Conservation (phyloP, 495 filamentous ascomycete genomes). For the Hypoxylon perforatum region DNA sequence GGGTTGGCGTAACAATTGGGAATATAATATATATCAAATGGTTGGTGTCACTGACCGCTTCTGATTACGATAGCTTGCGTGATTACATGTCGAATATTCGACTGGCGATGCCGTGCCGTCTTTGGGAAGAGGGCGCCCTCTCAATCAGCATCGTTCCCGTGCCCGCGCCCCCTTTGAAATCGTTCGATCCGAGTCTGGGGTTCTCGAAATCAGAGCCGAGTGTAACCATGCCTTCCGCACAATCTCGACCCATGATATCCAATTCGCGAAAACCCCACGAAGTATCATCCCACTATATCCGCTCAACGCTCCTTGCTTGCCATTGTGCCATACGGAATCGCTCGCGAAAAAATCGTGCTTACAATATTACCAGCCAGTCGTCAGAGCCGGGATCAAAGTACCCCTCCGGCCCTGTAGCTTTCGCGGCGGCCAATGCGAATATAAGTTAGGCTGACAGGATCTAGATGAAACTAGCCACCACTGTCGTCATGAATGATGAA, state of each 20-base stretch:
- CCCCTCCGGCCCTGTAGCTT: constrained; percentile 12
- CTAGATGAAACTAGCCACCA: constrained; percentile 30
- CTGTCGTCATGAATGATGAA: constrained; percentile 40
- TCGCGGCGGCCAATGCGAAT: constrained; percentile 21
- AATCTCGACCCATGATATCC: constrained; percentile 30
- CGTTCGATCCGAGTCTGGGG: constrained; percentile 33
- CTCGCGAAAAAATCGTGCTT: constrained; percentile 32
- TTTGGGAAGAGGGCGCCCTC: background rate
- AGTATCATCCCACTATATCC: constrained; percentile 35
- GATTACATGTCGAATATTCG: constrained; percentile 41
- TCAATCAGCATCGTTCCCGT: constrained; percentile 32
- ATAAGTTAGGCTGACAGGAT: constrained; percentile 11
- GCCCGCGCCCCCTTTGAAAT: constrained; percentile 4
- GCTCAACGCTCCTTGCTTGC: constrained; percentile 16
- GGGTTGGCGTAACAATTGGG: constrained; percentile 37
- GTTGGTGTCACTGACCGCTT: constrained; percentile 23
- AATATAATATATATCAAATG: constrained; percentile 19
- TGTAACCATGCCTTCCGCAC: constrained; percentile 32
- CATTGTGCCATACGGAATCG: constrained; percentile 33
- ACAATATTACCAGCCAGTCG: constrained; percentile 27
- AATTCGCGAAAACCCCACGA: constrained; percentile 27
- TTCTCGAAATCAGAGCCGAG: constrained; percentile 38
- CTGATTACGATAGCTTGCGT: constrained; percentile 39
- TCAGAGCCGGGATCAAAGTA: constrained; percentile 21
- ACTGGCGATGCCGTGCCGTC: constrained; percentile 34